A percentile compares a stretch with the other conserved stretches of the same genome.
Conservation (phyloP, 1,284 basidiomycete genomes). For the Polyporus tsugae region DNA sequence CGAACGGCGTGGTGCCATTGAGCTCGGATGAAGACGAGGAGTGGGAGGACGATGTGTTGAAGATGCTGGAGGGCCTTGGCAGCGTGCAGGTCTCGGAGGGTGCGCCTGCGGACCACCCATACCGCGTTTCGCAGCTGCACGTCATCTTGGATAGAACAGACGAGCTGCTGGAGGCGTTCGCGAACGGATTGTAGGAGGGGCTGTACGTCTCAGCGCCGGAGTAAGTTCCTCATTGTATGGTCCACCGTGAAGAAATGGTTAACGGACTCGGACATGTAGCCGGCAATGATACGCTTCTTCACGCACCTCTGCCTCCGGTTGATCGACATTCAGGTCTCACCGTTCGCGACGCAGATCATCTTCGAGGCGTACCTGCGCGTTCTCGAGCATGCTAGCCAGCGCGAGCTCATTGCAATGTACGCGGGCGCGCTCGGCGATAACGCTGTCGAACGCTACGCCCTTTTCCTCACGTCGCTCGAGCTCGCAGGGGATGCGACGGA, state of each 20-base stretch:
- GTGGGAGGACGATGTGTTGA: slow-evolving; percentile 69
- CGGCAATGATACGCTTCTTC: slow-evolving; percentile 87
- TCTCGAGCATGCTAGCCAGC: slow-evolving; percentile 77
- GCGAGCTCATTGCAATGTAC: slow-evolving; percentile 93
- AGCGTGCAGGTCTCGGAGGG: slow-evolving; percentile 65
- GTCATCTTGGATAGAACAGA: slow-evolving; percentile 84
- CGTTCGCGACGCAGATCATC: slow-evolving; percentile 80
- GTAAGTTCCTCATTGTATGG: slow-evolving; percentile 52
- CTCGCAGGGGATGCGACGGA: slow-evolving; percentile 73
- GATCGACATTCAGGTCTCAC: slow-evolving; percentile 79
- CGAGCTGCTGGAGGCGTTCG: slow-evolving; percentile 77
- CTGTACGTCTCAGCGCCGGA: slow-evolving; percentile 62
- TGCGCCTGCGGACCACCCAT: slow-evolving; percentile 79
- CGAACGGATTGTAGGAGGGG: slow-evolving; percentile 62
- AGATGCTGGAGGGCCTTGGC: slow-evolving; percentile 60
- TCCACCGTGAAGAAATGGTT: not conserved
- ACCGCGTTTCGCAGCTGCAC: slow-evolving; percentile 86
- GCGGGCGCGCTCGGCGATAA: slow-evolving; percentile 91
- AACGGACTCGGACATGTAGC: slow-evolving; percentile 55
- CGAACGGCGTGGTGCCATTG: not conserved
- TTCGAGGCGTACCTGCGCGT: slow-evolving; percentile 91
- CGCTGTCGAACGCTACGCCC: slow-evolving; percentile 91
- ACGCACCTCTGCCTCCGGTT: slow-evolving; percentile 93
- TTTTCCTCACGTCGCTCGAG: slow-evolving; percentile 88
- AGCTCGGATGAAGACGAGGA: slow-evolving; percentile 50